These are phyloP conservation scores for Phoma sp. DNA, from an alignment of 2,329 filamentous ascomycete genomes.

Conservation along the genomic window DNA sequence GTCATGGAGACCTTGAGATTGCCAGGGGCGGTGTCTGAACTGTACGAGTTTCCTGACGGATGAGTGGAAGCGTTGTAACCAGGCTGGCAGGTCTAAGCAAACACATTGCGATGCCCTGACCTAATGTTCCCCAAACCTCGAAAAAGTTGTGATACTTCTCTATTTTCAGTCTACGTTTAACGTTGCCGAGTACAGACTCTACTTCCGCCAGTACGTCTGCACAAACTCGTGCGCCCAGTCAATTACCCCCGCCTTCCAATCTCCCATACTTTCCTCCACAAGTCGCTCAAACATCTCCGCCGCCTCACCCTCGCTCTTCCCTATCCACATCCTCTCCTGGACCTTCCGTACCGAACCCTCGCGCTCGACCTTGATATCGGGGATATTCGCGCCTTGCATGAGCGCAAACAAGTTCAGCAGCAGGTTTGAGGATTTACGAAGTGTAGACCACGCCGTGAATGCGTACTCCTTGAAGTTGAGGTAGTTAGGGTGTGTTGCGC, in stretches of 20 bases:
- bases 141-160: too few relatives aligned
- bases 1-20: too few relatives aligned
- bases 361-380: slow-evolving; percentile 89
- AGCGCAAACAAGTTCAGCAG: slow-evolving; percentile 95
- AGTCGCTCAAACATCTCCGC: slow-evolving; percentile 85
- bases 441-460: slow-evolving; percentile 89
- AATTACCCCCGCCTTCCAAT: slow-evolving; percentile 91
- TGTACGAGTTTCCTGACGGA: too few relatives aligned
- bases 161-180: too few relatives aligned
- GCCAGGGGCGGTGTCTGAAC: too few relatives aligned
- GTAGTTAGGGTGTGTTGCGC: slow-evolving; percentile 80
- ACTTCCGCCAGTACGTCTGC: slow-evolving; percentile 78
- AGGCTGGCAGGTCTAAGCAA: too few relatives aligned
- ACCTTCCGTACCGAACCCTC: slow-evolving; percentile 96
- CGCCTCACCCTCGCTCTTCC: slow-evolving; percentile 90
- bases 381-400: slow-evolving; percentile 98
- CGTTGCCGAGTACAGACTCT: neutral
- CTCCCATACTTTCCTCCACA: slow-evolving; percentile 83
- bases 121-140: too few relatives aligned
- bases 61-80: too few relatives aligned
- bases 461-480: slow-evolving; percentile 92
- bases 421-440: slow-evolving; percentile 87
- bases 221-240: slow-evolving; percentile 93
- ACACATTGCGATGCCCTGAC: too few relatives aligned
- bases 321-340: slow-evolving; percentile 90